These are phyloP conservation scores for Fagopyrum tataricum DNA, from an alignment of 148 eudicot species.

Conservation along the genomic window DNA sequence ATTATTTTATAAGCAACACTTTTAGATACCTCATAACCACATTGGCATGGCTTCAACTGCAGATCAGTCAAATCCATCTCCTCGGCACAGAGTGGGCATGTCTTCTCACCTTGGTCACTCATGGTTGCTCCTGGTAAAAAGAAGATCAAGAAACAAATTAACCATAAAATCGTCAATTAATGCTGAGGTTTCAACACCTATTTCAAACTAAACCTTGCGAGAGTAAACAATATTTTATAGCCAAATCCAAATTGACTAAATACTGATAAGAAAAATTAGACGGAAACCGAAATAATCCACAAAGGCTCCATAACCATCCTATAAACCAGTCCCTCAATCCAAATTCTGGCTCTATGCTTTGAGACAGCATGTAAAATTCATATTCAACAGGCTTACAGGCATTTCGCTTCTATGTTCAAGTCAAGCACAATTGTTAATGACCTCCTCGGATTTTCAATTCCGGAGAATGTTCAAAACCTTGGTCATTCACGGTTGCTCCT, in stretches of 20 bases:
- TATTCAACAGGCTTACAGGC: background rate
- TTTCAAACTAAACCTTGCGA: background rate
- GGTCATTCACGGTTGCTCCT: too few species aligned
- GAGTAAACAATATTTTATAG: background rate
- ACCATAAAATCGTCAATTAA: background rate
- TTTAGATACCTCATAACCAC: conserved; percentile 75
- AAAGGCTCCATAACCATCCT: background rate
- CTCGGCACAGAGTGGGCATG: conserved; percentile 96
- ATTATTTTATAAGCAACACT: background rate
- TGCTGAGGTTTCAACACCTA: background rate
- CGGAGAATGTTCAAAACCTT: conserved; percentile 3
- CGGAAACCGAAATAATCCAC: background rate
- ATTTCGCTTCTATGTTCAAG: background rate
- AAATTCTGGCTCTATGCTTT: background rate
- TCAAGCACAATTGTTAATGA: background rate
- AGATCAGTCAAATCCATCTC: conserved; percentile 99
- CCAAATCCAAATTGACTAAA: background rate
- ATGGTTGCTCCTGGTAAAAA: conserved; percentile 38
- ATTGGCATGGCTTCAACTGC: conserved; percentile 94
- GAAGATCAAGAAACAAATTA: conserved; percentile 6
- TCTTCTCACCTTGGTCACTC: conserved; percentile 84
- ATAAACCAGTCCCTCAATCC: background rate
- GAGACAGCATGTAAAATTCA: background rate
- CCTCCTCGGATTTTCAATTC: background rate
- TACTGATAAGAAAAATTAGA: background rate